A percentile compares a stretch with the other conserved stretches of the same genome.
Conservation (phyloP, 164 flowering plant species). For the Tetracentron sinense region DNA sequence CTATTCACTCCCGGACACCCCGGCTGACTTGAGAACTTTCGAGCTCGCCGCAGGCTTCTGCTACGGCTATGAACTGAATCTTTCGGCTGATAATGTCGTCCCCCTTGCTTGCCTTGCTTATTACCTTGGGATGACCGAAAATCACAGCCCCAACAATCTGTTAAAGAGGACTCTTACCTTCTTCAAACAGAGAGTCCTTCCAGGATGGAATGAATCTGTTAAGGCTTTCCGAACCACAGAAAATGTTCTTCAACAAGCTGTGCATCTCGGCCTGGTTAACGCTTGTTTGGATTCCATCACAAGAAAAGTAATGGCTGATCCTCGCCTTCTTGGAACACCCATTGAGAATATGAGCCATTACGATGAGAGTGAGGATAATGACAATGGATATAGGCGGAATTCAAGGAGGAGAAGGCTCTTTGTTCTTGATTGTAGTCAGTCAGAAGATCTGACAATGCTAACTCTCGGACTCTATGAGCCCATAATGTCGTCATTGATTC, state of each 20-base stretch:
- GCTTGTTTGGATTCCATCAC: slow-evolving; percentile 47
- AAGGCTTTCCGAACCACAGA: slow-evolving; percentile 40
- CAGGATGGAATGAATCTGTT: slow-evolving; percentile 59
- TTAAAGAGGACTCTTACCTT: slow-evolving; percentile 29
- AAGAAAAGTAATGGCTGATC: slow-evolving; percentile 39
- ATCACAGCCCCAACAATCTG: slow-evolving; percentile 49
- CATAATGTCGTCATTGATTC: slow-evolving; percentile 36
- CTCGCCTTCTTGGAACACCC: slow-evolving; percentile 58
- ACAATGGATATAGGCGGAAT: slow-evolving; percentile 23
- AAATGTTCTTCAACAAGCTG: slow-evolving; percentile 26
- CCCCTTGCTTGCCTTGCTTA: slow-evolving; percentile 53
- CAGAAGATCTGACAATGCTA: slow-evolving; percentile 49
- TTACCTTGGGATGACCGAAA: slow-evolving; percentile 64
- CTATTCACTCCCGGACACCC: slow-evolving; percentile 31
- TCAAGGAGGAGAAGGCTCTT: slow-evolving; percentile 38
- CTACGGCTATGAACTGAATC: slow-evolving; percentile 41
- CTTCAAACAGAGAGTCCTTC: slow-evolving; percentile 41
- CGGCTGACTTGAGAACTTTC: slow-evolving; percentile 41
- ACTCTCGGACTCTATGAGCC: slow-evolving; percentile 45
- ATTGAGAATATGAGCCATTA: slow-evolving; percentile 13
- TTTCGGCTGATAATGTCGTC: slow-evolving; percentile 47
- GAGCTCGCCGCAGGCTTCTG: slow-evolving; percentile 65
- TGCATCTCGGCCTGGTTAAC: slow-evolving; percentile 38
- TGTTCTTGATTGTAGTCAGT: slow-evolving; percentile 27
- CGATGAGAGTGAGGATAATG: slow-evolving; percentile 12